These are phyloP conservation scores for Salvia rosmarinus DNA, from an alignment of 257 asterid species.

Conservation along the genomic window DNA sequence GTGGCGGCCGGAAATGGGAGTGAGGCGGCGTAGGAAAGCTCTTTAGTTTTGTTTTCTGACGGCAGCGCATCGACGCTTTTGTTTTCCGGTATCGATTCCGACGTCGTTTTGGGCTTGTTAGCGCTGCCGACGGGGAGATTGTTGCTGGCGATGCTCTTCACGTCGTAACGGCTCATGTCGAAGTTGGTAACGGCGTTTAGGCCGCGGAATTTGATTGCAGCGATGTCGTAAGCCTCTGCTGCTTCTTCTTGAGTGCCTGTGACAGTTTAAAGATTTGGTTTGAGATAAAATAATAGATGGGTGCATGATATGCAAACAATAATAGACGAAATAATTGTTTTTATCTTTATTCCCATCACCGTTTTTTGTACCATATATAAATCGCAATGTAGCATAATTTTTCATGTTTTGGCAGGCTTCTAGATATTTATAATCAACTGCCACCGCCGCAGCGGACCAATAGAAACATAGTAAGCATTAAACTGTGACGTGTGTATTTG, in stretches of 20 bases:
- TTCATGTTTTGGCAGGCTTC: conserved; percentile 24
- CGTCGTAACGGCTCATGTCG: conserved; percentile 79
- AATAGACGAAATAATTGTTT: neutral
- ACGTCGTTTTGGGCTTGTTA: conserved; percentile 51
- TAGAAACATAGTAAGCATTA: conserved; percentile 34
- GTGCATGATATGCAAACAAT: neutral
- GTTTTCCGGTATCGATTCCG: no score
- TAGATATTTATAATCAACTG: conserved; percentile 28
- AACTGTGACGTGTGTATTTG: conserved; percentile 6
- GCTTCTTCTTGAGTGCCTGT: conserved; percentile 90
- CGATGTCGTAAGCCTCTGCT: conserved; percentile 86
- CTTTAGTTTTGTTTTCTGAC: conserved; percentile 29
- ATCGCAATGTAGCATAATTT: conserved; percentile 46
- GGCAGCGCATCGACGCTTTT: conserved; percentile 31
- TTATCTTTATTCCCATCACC: conserved; percentile 40
- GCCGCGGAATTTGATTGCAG: conserved; percentile 84
- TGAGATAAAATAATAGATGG: no score
- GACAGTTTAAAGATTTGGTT: neutral
- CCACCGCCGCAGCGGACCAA: conserved; percentile 62
- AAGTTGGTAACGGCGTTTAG: conserved; percentile 79
- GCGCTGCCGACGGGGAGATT: conserved; percentile 71
- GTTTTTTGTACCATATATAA: conserved; percentile 39
- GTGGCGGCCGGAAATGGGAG: conserved; percentile 34
- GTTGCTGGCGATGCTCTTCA: conserved; percentile 65
- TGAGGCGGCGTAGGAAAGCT: conserved; percentile 41